Evolutionary conservation across 495 filamentous ascomycete species (phyloP).

Genomic region (Bacidia rubella): DNA sequence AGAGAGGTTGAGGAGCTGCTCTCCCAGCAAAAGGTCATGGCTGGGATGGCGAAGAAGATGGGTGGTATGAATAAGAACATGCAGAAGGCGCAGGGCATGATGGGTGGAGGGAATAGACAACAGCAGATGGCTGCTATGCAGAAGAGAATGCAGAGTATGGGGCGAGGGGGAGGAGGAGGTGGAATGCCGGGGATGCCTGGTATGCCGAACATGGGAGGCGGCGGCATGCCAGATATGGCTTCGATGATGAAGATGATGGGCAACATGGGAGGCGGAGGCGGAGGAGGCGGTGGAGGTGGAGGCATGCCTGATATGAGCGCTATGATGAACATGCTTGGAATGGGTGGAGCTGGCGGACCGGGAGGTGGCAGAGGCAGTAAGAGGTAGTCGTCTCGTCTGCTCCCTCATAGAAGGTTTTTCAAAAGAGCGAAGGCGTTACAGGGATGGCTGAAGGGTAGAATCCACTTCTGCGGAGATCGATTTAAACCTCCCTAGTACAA

Average conservation of each 20-base stretch:
- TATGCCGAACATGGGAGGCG: constrained; percentile 55
- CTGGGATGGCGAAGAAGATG: constrained; percentile 97
- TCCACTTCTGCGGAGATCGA: no score
- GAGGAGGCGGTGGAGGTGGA: constrained; percentile 23
- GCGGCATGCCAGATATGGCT: constrained; percentile 47
- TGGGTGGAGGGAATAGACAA: constrained; percentile 74
- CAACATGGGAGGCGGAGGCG: constrained; percentile 35
- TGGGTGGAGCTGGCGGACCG: not conserved
- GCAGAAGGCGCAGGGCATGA: constrained; percentile 80
- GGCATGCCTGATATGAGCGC: constrained; percentile 27
- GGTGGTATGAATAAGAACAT: constrained; percentile 93
- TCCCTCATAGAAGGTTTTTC: no score
- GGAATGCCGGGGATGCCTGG: constrained; percentile 30
- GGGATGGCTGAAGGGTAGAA: not conserved
- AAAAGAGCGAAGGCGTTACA: not conserved
- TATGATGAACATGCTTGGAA: constrained; percentile 7
- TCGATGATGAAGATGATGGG: constrained; percentile 78
- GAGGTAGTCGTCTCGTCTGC: not conserved
- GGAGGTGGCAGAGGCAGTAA: not conserved
- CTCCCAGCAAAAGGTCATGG: constrained; percentile 97
- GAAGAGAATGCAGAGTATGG: constrained; percentile 85
- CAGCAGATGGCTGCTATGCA: constrained; percentile 98
- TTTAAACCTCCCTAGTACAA: no score
- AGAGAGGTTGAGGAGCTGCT: constrained; percentile 95
- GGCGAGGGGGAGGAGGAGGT: constrained; percentile 42